Base-by-base conservation (phyloP, 352 stramenopile species). In the Phytopythium kandeliae region DNA sequence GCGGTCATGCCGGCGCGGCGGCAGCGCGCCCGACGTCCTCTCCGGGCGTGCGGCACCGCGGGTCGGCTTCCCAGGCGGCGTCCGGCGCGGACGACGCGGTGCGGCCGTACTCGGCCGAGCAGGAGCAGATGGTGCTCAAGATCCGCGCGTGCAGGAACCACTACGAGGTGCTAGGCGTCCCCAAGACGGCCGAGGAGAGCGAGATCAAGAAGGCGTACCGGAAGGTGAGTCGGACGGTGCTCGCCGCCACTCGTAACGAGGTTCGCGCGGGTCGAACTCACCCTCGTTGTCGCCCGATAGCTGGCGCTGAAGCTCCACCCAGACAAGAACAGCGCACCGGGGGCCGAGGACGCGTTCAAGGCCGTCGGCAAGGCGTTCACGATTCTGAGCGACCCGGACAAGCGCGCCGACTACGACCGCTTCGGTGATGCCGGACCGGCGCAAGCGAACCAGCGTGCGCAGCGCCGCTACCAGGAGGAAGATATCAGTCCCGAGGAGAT, bases 341-440 rank as follows among this genome's bases (percentile, higher is more conserved):
- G 96, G 36, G 95, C 96, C 5, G 96, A 98, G 62, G 96, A 99
- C 58, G 96, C 96, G 26, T 99, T 99, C 74, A 99, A 99, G 71
- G 93, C 85, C 2, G 85, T 95, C 4, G 85, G 85, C 51, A 90
- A 97, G 31, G 97, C 97, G 13, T 99, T 98, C 70, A 84, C 85
- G 10, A 84, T 93, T 22, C 66, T 97, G 38, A 96, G 86, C 40
- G 88, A 97, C 59, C 71, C 78, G 1, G 76, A 96, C 40, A 97
- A 97, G 60, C 82, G 86, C 24, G 69, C 80, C 38, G 75, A 95
- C 53, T 97, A 96, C 52, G 85, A 96, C 45, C 75, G 71, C 9
- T 91, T 81, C 46, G 86, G 81, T 6, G 80, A 91, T 42, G 71
- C 65, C 40, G 63, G 61, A 8, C 71, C 77, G 0, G 58, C 78